Percentiles rank a stretch among this genome's conserved stretches.
Conservation (phyloP, 2,329 filamentous ascomycete genomes). For the Venturia oleaginea region DNA sequence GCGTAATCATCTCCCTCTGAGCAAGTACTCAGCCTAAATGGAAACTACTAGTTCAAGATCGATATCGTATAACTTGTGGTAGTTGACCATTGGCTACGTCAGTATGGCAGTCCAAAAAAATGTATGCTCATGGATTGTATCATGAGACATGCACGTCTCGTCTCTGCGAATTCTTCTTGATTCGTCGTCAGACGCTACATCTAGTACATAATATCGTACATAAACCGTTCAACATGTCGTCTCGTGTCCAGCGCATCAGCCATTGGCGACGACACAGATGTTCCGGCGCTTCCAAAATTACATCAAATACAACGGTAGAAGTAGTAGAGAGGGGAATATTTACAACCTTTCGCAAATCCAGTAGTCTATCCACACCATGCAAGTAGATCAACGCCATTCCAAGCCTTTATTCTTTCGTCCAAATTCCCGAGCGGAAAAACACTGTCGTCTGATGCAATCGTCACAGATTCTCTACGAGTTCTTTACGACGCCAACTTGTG, state of each 20-base stretch:
- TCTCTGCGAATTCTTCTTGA: not conserved
- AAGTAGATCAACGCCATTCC: conserved; percentile 1
- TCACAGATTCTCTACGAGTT: conserved; percentile 44
- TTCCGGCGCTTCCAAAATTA: not conserved
- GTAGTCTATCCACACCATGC: not conserved
- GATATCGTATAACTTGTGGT: too few species aligned
- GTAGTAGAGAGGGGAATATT: conserved; percentile 7
- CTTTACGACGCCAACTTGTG: conserved; percentile 95
- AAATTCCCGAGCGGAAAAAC: not conserved
- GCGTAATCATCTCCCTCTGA: too few species aligned
- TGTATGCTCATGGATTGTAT: not conserved
- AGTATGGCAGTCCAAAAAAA: too few species aligned
- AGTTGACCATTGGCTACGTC: too few species aligned
- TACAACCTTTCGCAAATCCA: not conserved
- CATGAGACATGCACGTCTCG: not conserved
- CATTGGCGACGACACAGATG: not conserved
- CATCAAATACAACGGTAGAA: not conserved
- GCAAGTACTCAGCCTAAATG: too few species aligned
- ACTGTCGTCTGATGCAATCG: not conserved
- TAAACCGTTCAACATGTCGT: not conserved
- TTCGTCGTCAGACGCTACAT: not conserved
- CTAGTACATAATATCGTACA: not conserved
- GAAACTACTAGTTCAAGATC: too few species aligned
- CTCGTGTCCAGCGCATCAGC: not conserved
- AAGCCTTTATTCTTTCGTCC: not conserved